Conservation (phyloP, 1,139 yeast species). For the Nadsonia starkeyi-henricii region DNA sequence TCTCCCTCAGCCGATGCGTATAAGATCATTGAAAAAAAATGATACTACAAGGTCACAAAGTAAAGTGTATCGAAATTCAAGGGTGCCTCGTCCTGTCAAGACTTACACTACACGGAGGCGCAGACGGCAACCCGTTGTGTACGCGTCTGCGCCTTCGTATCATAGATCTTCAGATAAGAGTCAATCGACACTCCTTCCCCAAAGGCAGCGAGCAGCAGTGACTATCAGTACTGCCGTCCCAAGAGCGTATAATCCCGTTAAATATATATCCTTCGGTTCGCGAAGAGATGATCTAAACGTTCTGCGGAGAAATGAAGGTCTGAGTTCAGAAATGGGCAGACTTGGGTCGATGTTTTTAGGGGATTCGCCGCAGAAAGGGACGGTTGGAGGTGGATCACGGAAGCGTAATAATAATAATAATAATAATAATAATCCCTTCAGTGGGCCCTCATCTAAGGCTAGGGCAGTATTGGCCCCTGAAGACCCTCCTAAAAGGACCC, state of each 20-base stretch:
- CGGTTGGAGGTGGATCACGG: neutral
- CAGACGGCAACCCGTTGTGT: too few relatives aligned
- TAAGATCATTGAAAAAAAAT: slow-evolving; percentile 2
- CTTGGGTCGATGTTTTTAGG: neutral
- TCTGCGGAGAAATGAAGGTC: neutral
- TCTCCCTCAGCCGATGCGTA: slow-evolving; percentile 8
- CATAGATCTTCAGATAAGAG: neutral
- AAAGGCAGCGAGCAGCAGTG: neutral
- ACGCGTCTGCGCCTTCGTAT: neutral
- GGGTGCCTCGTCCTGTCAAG: neutral
- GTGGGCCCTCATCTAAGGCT: too few relatives aligned
- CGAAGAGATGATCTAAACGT: neutral
- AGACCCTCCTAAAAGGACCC: neutral
- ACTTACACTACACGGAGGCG: slow-evolving; percentile 5
- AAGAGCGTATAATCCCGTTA: neutral
- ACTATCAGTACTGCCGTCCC: neutral
- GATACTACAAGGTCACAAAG: slow-evolving; percentile 1
- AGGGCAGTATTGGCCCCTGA: too few relatives aligned
- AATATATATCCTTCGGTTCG: neutral
- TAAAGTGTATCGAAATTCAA: too few relatives aligned
- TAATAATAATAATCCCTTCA: too few relatives aligned
- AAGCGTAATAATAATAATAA: too few relatives aligned
- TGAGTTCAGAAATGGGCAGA: neutral
- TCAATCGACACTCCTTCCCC: neutral
- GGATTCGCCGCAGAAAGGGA: too few relatives aligned